Conservation (phyloP, 805 yeast species). For the Barnettozyma californica region DNA sequence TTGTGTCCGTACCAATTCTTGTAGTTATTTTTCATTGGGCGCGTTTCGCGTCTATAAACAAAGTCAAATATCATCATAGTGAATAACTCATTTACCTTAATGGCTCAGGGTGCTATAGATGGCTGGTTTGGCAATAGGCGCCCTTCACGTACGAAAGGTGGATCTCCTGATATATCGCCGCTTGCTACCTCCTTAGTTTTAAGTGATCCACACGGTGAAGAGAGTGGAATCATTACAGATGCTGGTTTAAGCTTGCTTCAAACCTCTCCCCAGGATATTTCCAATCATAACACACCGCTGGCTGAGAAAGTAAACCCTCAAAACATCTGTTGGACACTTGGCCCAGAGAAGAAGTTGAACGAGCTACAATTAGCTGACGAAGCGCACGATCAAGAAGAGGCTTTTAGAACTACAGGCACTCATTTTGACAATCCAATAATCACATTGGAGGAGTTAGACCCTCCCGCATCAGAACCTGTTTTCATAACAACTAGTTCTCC, state of each 20-base stretch:
- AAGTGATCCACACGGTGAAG: background rate
- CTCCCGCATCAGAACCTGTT: background rate
- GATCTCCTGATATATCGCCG: background rate
- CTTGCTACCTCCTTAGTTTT: background rate
- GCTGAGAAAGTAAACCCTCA: background rate
- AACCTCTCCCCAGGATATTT: background rate
- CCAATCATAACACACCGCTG: background rate
- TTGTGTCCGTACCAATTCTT: background rate
- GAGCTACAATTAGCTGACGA: background rate
- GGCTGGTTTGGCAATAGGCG: background rate
- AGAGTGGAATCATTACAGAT: conserved; percentile 4
- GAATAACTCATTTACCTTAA: background rate
- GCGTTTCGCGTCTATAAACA: conserved; percentile 1
- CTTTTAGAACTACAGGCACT: background rate
- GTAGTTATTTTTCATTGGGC: background rate
- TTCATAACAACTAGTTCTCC: background rate
- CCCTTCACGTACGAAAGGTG: background rate
- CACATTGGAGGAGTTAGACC: background rate
- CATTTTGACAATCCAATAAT: background rate
- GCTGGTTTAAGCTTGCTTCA: background rate
- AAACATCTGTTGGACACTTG: background rate
- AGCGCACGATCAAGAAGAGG: no score
- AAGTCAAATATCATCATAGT: background rate
- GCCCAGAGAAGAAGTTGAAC: background rate
- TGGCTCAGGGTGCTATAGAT: conserved; percentile 8